These are phyloP conservation scores for Colletotrichum incanum DNA, from an alignment of 2,329 filamentous ascomycete species.

Conservation along the genomic window DNA sequence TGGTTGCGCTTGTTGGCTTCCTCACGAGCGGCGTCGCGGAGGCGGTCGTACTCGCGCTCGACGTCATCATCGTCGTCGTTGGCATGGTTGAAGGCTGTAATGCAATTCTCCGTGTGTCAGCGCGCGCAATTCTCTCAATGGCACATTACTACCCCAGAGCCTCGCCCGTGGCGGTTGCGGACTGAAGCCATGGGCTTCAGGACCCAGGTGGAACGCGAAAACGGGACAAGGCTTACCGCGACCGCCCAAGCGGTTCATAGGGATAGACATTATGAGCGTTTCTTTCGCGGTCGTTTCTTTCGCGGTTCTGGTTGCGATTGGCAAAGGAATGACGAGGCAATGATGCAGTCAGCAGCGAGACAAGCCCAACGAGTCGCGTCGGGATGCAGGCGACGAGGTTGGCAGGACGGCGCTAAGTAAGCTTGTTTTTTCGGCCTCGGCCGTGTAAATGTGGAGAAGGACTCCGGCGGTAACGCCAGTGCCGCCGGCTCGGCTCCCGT, in stretches of 20 bases:
- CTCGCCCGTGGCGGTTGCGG: slow-evolving; percentile 19
- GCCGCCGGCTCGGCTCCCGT: slow-evolving; percentile 29
- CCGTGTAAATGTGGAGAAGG: slow-evolving; percentile 24
- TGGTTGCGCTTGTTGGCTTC: slow-evolving; percentile 84
- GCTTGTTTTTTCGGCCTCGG: slow-evolving; percentile 41
- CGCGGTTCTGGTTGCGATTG: not conserved
- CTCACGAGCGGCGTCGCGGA: slow-evolving; percentile 85
- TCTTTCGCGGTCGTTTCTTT: not conserved
- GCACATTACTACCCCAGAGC: not conserved
- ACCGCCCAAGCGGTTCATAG: slow-evolving; percentile 44
- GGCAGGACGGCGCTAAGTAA: slow-evolving; percentile 40
- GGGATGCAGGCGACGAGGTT: slow-evolving; percentile 23
- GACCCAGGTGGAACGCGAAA: slow-evolving; percentile 14
- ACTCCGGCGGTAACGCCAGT: slow-evolving; percentile 12
- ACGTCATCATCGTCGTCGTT: slow-evolving; percentile 74
- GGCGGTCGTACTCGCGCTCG: slow-evolving; percentile 92
- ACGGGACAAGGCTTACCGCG: slow-evolving; percentile 39
- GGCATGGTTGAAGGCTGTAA: slow-evolving; percentile 82
- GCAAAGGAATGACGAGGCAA: slow-evolving; percentile 8
- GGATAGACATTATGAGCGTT: slow-evolving; percentile 38
- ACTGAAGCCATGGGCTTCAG: slow-evolving; percentile 21
- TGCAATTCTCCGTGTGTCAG: slow-evolving; percentile 13
- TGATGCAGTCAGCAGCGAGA: slow-evolving; percentile 14
- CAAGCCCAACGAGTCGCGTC: not conserved
- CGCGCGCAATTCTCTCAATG: not conserved